Conservation (phyloP, 2,329 filamentous ascomycete species). For the Aspergillus sp. region DNA sequence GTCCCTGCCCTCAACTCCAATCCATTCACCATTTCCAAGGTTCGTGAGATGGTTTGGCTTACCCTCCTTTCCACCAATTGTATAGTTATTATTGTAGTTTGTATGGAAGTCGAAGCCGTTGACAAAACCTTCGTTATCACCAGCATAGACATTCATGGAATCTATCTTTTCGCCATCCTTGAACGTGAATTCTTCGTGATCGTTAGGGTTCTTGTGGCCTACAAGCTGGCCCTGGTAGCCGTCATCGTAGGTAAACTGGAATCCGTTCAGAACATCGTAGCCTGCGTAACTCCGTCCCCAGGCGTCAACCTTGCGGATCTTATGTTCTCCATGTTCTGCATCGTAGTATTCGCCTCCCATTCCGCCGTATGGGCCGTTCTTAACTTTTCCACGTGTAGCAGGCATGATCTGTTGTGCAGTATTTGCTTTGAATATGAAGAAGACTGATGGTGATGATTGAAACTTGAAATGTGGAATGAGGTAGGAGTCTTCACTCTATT, state of each 20-base stretch:
- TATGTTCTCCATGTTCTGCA: background rate
- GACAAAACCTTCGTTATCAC: background rate
- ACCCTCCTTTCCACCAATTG: background rate
- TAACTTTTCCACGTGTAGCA: background rate
- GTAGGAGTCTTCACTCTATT: background rate
- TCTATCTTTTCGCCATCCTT: background rate
- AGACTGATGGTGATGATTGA: too few species aligned
- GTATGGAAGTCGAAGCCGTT: background rate
- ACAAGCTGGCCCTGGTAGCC: background rate
- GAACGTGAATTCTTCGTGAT: background rate
- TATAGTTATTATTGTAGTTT: background rate
- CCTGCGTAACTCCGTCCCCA: background rate
- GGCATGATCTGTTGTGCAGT: background rate
- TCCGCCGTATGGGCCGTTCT: background rate
- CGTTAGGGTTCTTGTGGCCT: background rate
- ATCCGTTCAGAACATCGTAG: background rate
- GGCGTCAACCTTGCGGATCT: background rate
- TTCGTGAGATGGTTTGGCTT: background rate
- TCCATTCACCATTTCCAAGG: background rate
- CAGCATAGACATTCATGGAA: background rate
- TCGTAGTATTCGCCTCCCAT: background rate
- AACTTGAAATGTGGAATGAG: background rate
- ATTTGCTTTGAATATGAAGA: too few species aligned
- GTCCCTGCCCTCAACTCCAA: background rate
- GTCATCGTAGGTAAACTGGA: background rate